A percentile compares a stretch with the other conserved stretches of the same genome.
Conservation (phyloP, 164 flowering plant genomes). For the Aristolochia californica region DNA sequence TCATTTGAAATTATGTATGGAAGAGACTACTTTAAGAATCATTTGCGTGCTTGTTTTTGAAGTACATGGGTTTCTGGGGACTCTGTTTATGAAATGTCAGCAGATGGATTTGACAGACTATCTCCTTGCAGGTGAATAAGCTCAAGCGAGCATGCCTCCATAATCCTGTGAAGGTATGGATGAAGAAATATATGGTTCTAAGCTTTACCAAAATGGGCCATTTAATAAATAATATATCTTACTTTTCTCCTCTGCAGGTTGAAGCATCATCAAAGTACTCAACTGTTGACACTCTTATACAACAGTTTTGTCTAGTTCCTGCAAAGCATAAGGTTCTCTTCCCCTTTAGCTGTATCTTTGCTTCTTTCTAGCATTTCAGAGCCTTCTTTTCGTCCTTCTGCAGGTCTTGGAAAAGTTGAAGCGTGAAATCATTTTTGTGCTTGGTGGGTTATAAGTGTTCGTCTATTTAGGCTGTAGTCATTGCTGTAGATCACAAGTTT, state of each 20-base stretch:
- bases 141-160: constrained; percentile 81
- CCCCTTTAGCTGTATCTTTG: too few relatives aligned
- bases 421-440: too few relatives aligned
- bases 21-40: not conserved
- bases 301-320: constrained; percentile 66
- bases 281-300: constrained; percentile 81
- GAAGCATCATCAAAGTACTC: constrained; percentile 86
- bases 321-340: constrained; percentile 65
- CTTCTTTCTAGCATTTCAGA: too few relatives aligned
- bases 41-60: not conserved
- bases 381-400: too few relatives aligned
- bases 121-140: constrained; percentile 49
- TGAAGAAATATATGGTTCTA: not conserved
- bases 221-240: not conserved
- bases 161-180: constrained; percentile 77
- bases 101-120: not conserved
- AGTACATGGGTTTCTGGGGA: not conserved
- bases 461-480: too few relatives aligned
- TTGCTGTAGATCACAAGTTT: too few relatives aligned
- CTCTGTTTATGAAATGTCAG: not conserved
- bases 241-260: constrained; percentile 33
- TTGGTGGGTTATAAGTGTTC: too few relatives aligned
- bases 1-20: too few relatives aligned
- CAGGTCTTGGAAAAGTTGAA: too few relatives aligned
- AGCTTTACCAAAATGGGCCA: not conserved